Base-by-base conservation (phyloP, 148 eudicot genomes). In the Vaccinium macrocarpon region DNA sequence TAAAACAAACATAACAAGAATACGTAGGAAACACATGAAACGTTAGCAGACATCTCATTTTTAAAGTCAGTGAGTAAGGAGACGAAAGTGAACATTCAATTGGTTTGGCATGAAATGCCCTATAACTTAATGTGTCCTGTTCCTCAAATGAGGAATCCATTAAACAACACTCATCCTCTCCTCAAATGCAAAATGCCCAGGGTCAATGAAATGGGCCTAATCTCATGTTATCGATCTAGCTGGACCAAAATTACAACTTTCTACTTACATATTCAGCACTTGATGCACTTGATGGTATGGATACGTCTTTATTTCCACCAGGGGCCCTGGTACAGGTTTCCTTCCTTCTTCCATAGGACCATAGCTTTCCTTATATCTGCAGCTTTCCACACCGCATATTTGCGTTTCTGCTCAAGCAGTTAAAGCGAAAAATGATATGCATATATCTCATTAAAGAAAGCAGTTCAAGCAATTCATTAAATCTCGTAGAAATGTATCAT, bases 371-470 rank as follows among this genome's bases (percentile, higher is more conserved):
- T 88, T 89, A 95, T 95, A 90, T 97, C 98, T 85, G 97, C 99
- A 46, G 98, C 99, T 92, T 97, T 97, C 99, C 98, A 97, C 38
- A 82, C 93, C 66, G 99, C 99, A 91, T 97, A 95, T 82, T 95
- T 97, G 85, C 95, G 99, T 90, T 97, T 97, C 90, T 97, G 99
- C 86, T 95, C 94, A 83, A 97, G 93, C 99, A 95, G 92, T 89
- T 80, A 49, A 51, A 51, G 38, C 75, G 4, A 59, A 12, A 9
- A 32, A 66, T 27, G 27, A 62, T 53, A 57, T 79, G 82, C 42
- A 79, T 52, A 48, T 82, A 74, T 78, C 15, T 18, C 13, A 52
- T 0, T 48, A 10, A 18, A 27, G n/a, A 13, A 46, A 32, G 52
- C 64, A 16, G 74, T 38, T 1, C n/a, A 21, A 59, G 42, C 38